Evolutionary conservation across 2,329 filamentous ascomycete genomes (phyloP).

Genomic region (Monilinia aucupariae): DNA sequence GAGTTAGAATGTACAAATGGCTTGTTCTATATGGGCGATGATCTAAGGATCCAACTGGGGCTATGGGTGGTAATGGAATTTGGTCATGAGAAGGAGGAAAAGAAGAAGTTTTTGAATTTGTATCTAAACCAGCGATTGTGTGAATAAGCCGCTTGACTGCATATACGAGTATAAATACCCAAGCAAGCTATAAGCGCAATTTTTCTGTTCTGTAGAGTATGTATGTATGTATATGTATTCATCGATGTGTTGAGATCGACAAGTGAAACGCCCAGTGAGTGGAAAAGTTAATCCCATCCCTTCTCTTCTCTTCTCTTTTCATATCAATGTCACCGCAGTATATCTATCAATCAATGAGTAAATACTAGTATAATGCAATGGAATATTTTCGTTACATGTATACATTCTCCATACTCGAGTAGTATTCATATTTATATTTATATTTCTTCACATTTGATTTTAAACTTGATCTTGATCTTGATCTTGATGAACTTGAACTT

Average conservation of each 20-base stretch:
- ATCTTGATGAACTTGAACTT: no score
- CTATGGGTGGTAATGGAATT: background rate
- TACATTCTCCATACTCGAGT: no score
- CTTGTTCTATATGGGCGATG: background rate
- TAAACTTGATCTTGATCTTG: no score
- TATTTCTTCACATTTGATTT: no score
- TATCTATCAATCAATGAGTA: no score
- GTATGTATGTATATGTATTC: no score
- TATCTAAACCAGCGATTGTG: background rate
- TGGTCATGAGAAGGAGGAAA: background rate
- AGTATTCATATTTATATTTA: no score
- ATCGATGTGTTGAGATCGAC: background rate
- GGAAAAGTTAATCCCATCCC: background rate
- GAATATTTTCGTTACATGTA: no score
- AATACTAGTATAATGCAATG: no score
- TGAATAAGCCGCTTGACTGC: background rate
- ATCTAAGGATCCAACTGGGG: background rate
- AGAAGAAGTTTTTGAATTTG: background rate
- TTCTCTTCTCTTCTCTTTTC: no score
- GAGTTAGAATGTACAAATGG: background rate
- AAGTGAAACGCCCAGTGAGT: background rate
- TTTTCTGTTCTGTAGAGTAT: no score
- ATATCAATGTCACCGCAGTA: no score
- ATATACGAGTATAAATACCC: background rate
- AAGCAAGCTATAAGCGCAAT: background rate